Evolutionary conservation across 2,329 filamentous ascomycete species (phyloP).

Genomic region (Colletotrichum nymphaeae): DNA sequence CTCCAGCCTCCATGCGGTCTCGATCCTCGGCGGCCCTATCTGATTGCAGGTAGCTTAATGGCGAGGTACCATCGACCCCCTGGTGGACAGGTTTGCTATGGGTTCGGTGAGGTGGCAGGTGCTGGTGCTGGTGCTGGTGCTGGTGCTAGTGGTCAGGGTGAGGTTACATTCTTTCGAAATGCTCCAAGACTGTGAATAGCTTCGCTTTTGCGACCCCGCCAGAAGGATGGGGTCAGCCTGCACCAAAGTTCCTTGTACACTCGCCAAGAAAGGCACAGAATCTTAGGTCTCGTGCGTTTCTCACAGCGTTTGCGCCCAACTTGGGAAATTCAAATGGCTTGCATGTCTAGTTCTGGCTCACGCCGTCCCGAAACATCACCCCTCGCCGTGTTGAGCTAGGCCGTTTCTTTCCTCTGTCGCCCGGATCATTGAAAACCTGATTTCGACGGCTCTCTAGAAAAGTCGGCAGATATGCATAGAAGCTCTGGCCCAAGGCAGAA

Average conservation of each 20-base stretch:
- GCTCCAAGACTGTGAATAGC: slow-evolving; percentile 28
- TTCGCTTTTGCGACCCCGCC: slow-evolving; percentile 10
- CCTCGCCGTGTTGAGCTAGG: neutral
- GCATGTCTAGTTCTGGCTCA: neutral
- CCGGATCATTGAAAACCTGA: slow-evolving; percentile 21
- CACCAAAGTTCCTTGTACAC: neutral
- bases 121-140: neutral
- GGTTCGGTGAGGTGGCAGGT: slow-evolving; percentile 21
- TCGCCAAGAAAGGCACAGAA: neutral
- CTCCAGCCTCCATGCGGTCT: neutral
- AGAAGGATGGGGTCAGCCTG: neutral
- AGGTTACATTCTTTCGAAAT: slow-evolving; percentile 21
- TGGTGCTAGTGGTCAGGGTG: neutral
- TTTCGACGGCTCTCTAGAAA: neutral
- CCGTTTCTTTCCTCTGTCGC: neutral
- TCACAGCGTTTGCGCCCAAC: neutral
- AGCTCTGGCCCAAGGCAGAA: neutral
- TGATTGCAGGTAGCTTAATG: slow-evolving; percentile 6
- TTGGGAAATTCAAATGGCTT: neutral
- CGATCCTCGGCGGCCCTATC: slow-evolving; percentile 10
- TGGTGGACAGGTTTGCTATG: slow-evolving; percentile 1
- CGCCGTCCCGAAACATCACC: slow-evolving; percentile 15
- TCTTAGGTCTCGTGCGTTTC: neutral
- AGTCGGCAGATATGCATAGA: neutral
- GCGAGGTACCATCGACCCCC: slow-evolving; percentile 12